Base-by-base conservation (phyloP, 2,329 filamentous ascomycete species). In the Neurospora crassa region DNA sequence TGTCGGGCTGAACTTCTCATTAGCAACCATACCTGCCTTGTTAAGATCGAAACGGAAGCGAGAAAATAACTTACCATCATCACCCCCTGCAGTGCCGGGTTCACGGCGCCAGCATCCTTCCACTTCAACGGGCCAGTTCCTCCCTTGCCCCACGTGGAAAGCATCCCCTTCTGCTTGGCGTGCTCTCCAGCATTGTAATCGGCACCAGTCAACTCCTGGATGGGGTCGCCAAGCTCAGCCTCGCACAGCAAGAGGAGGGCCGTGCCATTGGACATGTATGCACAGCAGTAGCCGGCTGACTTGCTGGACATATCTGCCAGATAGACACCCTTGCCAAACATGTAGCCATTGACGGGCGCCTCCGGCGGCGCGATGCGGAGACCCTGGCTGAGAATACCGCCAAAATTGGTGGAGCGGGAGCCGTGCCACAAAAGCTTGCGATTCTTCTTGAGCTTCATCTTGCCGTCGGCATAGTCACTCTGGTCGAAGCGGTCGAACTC, bases 321-420 rank as follows among this genome's bases (percentile, higher is more conserved):
- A 78, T 97, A 97, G 67, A 97, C 91, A 67, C 93, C 93, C 80
- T 96, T 96, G 71, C 91, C 93, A 75, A 96, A 97, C 91, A 95
- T 95, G 82, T 95, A 94, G 1, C 92, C 92, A 5, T 85, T 87
- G 0, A 89, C 89, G 0, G 93, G 94, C 0, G 93, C 93, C 79
- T 96, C 91, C 0, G 91, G 91, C 0, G 94, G 94, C 7, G 94
- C 94, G 74, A 97, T 97, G n/a, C 93, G 91, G 7, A 97, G 86
- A 74, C 94, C 94, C 80, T 97, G 92, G 71, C 89, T 91, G 59
- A 97, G 87, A 72, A 97, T 97, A 77, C 93, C 94, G 77, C 91
- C 93, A 75, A 90, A 97, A 79, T 97, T 97, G 69, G 92, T 96
- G 41, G 86, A 87, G 42, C 93, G 89, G 18, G 92, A 94, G 18